Evolutionary conservation across 192 early-diverging fungal genomes (phyloP), one percentile per base, ranked within the genome.

Genomic region (Coemansia sp.): DNA sequence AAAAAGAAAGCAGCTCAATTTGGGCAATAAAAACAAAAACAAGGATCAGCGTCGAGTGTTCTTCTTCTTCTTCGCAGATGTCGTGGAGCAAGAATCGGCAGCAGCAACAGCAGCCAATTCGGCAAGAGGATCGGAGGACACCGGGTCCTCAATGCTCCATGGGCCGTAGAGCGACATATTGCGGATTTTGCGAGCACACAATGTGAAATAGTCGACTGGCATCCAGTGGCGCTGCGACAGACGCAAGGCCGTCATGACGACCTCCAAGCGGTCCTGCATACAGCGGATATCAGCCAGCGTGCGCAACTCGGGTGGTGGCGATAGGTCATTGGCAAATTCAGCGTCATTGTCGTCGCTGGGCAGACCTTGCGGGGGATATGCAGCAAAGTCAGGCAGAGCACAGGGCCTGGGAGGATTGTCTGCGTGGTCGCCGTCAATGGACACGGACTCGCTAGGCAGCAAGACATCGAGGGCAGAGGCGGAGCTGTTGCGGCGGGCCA

Each of bases 231-330:
- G 68, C 63, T 85, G 82, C 60, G 82, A 74, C 52, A 24, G 42
- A 16, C 78, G 77, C 67, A 85, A 72, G 54, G 82, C 82, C 2
- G 77, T 72, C 67, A 85, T 67, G 24, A 85, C 72, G 5, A 85
- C 69, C 67, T 85, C 82, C 63, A 85, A 72, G 12, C 82, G 72
- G 75, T 85, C 82, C 75, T 85, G 82, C 77, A 85, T 85, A 41
- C 72, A 72, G 12, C 77, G 74, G 67, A 85, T 75, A 38, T 85
- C 78, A n/a, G 47, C 59, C 49, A 78, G 75, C 52, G 83, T 77
- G 42, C 73, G 72, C 63, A 80, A 75, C 67, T 76, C 71, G 47
- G 77, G 77, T 62, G 82, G 70, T 24, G 82, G 82, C 65, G 76
- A 70, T 65, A 84, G 74, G 33, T 84, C 77, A 34, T 73, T 77